Conservation (phyloP, 2,329 filamentous ascomycete genomes). For the Alternaria sp. region DNA sequence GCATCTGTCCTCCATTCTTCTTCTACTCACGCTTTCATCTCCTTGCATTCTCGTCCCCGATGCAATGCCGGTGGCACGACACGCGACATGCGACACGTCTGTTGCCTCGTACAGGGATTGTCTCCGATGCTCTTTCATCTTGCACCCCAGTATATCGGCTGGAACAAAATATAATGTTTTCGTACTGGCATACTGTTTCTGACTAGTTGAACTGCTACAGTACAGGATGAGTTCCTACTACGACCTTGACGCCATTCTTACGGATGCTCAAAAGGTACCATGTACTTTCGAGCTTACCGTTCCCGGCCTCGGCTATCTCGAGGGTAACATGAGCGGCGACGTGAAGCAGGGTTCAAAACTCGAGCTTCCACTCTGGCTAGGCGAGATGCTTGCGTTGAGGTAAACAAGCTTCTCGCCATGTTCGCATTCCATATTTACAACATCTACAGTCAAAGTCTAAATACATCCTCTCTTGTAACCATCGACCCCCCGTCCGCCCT, state of each 20-base stretch:
- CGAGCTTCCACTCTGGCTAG: constrained; percentile 90
- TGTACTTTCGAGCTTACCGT: constrained; percentile 94
- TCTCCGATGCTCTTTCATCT: constrained; percentile 2
- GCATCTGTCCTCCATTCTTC: constrained; percentile 2
- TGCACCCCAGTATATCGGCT: constrained; percentile 1
- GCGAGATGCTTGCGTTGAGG: constrained; percentile 86
- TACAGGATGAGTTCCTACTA: constrained; percentile 72
- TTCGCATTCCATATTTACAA: constrained; percentile 16
- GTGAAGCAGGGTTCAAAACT: constrained; percentile 84
- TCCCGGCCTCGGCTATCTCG: constrained; percentile 85
- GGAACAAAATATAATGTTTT: background rate
- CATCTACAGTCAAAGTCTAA: constrained; percentile 41
- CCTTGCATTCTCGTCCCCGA: constrained; percentile 31
- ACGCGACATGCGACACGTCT: constrained; percentile 39
- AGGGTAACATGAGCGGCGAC: constrained; percentile 76
- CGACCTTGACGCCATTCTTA: constrained; percentile 83
- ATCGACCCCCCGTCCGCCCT: constrained; percentile 83
- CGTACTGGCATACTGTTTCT: background rate
- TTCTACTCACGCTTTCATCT: constrained; percentile 18
- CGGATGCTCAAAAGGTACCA: constrained; percentile 92
- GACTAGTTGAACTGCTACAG: background rate
- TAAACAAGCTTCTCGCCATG: constrained; percentile 34
- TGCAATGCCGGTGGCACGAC: constrained; percentile 32
- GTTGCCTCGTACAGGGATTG: constrained; percentile 21
- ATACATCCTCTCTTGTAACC: constrained; percentile 61